Evolutionary conservation across 139 green algal species (phyloP).

Genomic region (Auxenochlorella protothecoides): DNA sequence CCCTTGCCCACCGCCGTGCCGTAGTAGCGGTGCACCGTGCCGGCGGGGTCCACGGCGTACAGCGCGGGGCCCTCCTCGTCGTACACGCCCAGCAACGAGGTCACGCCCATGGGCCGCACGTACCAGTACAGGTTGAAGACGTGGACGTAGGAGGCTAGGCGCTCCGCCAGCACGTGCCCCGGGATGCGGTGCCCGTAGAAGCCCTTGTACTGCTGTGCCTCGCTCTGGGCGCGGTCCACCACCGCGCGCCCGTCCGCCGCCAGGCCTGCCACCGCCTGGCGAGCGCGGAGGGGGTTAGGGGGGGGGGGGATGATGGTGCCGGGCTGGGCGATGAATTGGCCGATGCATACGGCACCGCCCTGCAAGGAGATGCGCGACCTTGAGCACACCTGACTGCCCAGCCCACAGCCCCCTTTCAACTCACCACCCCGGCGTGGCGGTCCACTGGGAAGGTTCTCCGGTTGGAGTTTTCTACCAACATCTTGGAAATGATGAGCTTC

Average conservation of each 20-base stretch:
- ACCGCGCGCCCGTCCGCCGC: constrained; percentile 75
- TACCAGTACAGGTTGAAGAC: constrained; percentile 98
- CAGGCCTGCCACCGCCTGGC: constrained; percentile 53
- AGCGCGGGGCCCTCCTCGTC: constrained; percentile 79
- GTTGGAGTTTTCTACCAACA: constrained; percentile 86
- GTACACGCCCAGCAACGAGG: constrained; percentile 67
- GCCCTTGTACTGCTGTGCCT: constrained; percentile 38
- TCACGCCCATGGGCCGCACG: constrained; percentile 73
- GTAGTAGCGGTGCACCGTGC: constrained; percentile 70
- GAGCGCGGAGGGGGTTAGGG: neutral
- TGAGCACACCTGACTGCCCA: too few relatives aligned
- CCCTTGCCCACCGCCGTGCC: constrained; percentile 93
- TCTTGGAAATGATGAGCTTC: constrained; percentile 92
- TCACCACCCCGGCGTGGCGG: constrained; percentile 75
- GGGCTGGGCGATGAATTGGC: too few relatives aligned
- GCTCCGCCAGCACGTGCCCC: constrained; percentile 78
- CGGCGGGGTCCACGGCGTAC: constrained; percentile 84
- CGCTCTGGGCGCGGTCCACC: constrained; percentile 66
- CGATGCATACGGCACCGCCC: too few relatives aligned
- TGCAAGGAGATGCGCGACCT: too few relatives aligned
- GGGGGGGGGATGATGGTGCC: too few relatives aligned
- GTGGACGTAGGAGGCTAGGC: constrained; percentile 86
- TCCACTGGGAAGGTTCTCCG: constrained; percentile 76
- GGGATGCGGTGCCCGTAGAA: constrained; percentile 92
- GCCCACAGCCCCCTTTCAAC: neutral